Percentiles rank a stretch among this genome's conserved stretches.
phyloP scores from a whole-genome alignment of 2,329 filamentous ascomycete genomes.

The Paecilomyces sp. region DNA sequence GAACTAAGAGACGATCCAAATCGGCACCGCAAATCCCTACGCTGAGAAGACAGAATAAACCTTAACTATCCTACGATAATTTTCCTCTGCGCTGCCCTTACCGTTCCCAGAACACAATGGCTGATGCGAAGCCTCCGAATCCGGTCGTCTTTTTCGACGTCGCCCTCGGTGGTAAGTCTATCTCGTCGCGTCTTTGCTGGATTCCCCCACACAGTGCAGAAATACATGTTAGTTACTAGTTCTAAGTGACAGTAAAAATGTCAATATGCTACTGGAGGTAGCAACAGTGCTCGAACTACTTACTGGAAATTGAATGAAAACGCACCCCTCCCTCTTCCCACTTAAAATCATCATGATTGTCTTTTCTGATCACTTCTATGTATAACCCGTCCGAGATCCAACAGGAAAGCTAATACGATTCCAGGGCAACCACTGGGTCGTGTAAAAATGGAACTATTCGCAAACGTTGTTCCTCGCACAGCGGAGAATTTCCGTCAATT shows the following conservation, averaged over 20 bases:
- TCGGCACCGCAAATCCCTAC: not conserved
- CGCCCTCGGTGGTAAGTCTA: conserved; percentile 38
- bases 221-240: too few relatives aligned
- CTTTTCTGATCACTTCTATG: not conserved
- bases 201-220: not conserved
- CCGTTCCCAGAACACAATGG: conserved; percentile 1
- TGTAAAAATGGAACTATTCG: conserved; percentile 86
- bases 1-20: not conserved
- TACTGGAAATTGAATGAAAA: not conserved
- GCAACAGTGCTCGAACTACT: not conserved
- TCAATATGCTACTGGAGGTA: not conserved
- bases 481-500: conserved; percentile 97
- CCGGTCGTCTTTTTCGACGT: conserved; percentile 46
- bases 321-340: not conserved
- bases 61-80: not conserved
- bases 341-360: not conserved
- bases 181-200: not conserved
- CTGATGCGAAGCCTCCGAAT: conserved; percentile 18
- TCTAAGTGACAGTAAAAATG: not conserved
- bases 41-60: not conserved
- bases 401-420: not conserved
- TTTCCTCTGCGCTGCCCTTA: too few relatives aligned
- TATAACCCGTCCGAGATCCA: not conserved
- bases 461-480: conserved; percentile 74
- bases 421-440: conserved; percentile 78